phyloP scores from a whole-genome alignment of 768 basidiomycete genomes.

The Mycena olivaceomarginata region DNA sequence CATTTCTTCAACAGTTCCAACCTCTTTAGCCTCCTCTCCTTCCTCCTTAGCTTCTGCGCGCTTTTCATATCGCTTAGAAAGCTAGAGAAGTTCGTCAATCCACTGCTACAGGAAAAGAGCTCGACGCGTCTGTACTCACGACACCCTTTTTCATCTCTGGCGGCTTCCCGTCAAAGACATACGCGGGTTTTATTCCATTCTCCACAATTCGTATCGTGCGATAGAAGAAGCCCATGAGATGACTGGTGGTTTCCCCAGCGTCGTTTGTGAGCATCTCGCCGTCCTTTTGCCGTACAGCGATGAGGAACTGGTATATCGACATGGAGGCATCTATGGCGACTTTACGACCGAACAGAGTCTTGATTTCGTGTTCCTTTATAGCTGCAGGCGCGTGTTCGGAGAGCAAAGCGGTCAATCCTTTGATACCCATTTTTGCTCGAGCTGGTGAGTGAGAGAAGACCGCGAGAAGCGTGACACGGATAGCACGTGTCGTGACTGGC shows the following conservation, averaged over 20 bases:
- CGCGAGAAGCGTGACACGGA: background rate
- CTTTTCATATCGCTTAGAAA: slow-evolving; percentile 96
- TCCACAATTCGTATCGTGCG: slow-evolving; percentile 98
- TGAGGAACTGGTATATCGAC: slow-evolving; percentile 98
- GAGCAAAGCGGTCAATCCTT: slow-evolving; percentile 93
- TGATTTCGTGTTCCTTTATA: slow-evolving; percentile 95
- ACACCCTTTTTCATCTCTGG: slow-evolving; percentile 98
- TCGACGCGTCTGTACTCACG: slow-evolving; percentile 71
- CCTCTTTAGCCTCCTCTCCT: slow-evolving; percentile 97
- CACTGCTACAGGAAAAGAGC: background rate
- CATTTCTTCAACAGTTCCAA: slow-evolving; percentile 94
- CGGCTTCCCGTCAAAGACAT: slow-evolving; percentile 99
- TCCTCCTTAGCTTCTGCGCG: slow-evolving; percentile 96
- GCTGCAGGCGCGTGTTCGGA: slow-evolving; percentile 92
- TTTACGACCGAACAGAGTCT: slow-evolving; percentile 98
- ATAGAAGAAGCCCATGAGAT: slow-evolving; percentile 99
- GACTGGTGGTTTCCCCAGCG: slow-evolving; percentile 98
- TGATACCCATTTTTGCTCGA: slow-evolving; percentile 86
- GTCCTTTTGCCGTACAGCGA: slow-evolving; percentile 97
- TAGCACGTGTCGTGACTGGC: background rate
- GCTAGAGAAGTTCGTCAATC: slow-evolving; percentile 66
- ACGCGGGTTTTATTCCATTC: slow-evolving; percentile 98
- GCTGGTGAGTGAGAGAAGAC: slow-evolving; percentile 11
- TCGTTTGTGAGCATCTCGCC: slow-evolving; percentile 98
- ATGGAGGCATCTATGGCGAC: slow-evolving; percentile 99